Evolutionary conservation across 1,284 basidiomycete genomes (phyloP), one percentile per base, ranked within the genome.

Genomic region (Phellopilus nigrolimitatus): DNA sequence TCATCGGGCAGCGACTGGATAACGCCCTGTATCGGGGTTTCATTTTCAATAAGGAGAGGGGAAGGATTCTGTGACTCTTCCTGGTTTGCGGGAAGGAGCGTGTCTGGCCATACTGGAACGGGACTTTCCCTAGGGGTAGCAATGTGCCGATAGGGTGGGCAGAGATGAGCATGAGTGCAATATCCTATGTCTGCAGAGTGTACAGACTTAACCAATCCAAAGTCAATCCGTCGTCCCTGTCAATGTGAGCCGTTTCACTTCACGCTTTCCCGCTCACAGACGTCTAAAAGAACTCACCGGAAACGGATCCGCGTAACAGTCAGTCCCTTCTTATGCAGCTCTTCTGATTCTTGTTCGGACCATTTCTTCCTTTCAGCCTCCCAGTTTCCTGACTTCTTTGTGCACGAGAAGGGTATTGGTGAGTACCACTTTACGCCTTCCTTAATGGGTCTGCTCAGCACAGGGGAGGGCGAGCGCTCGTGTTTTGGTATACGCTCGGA

Each of bases 151-250:
- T 28, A 15, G 10, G 12, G 1, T 21, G 5, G 6, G 41, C 12
- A 31, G 2, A 21, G 19, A 43, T 28, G 25, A 43, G 33, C 21
- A 33, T 40, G 15, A 47, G 38, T 19, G 24, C 19, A n/a, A 7
- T n/a, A 4, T 38, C 13, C 19, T 12, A 4, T 27, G 17, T 5
- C 21, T 39, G 3, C 15, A 33, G 13, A 15, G n/a, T 33, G 12
- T 34, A 43, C 51, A 36, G 44, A 40, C 41, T 38, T 52, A 24
- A 56, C 54, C 54, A 56, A 21, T 56, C 54, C 12, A 56, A 13
- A 8, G 33, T 28, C 15, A 56, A 12, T 4, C 54, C 54, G 28
- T 53, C 54, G 12, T 56, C 54, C 22, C 54, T 56, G 17, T 22
- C 13, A 12, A 7, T 19, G 5, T n/a, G 7, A 45, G 24, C 13